phyloP scores from a whole-genome alignment of 352 stramenopile species.

The Phytopythium kandeliae region DNA sequence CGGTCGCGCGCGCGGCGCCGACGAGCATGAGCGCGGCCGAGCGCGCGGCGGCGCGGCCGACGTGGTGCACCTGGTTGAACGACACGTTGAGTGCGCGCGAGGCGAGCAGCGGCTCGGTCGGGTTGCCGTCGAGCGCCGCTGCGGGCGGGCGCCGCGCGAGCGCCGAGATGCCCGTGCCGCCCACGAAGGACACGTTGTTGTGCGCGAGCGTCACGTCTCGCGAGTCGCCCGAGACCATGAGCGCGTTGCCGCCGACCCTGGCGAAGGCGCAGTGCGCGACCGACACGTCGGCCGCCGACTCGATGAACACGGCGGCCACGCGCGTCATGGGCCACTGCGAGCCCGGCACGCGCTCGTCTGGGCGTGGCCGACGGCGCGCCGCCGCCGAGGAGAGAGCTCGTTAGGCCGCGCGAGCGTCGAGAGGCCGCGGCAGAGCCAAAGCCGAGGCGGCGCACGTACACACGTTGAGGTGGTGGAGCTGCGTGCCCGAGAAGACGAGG shows the following conservation, averaged over 20 bases:
- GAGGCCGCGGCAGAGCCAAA: too few species aligned
- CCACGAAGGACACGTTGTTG: slow-evolving; percentile 72
- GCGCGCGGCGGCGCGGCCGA: slow-evolving; percentile 44
- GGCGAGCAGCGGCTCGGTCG: slow-evolving; percentile 25
- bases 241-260: slow-evolving; percentile 66
- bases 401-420: too few species aligned
- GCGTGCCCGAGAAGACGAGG: slow-evolving; percentile 55
- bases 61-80: slow-evolving; percentile 73
- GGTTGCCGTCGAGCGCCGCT: background rate
- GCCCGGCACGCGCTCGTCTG: slow-evolving; percentile 31
- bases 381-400: too few species aligned
- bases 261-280: slow-evolving; percentile 60
- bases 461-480: slow-evolving; percentile 51
- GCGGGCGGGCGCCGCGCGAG: slow-evolving; percentile 22
- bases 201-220: slow-evolving; percentile 39
- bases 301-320: slow-evolving; percentile 55
- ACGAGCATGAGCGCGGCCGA: slow-evolving; percentile 51
- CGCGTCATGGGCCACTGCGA: slow-evolving; percentile 51
- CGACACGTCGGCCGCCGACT: slow-evolving; percentile 38
- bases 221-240: slow-evolving; percentile 59
- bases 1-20: slow-evolving; percentile 34
- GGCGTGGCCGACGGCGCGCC: too few species aligned
- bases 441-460: too few species aligned
- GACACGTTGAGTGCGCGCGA: slow-evolving; percentile 42
- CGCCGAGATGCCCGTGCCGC: slow-evolving; percentile 41